Conservation (phyloP, 192 early-diverging fungal species). For the Glomus cerebriforme region DNA sequence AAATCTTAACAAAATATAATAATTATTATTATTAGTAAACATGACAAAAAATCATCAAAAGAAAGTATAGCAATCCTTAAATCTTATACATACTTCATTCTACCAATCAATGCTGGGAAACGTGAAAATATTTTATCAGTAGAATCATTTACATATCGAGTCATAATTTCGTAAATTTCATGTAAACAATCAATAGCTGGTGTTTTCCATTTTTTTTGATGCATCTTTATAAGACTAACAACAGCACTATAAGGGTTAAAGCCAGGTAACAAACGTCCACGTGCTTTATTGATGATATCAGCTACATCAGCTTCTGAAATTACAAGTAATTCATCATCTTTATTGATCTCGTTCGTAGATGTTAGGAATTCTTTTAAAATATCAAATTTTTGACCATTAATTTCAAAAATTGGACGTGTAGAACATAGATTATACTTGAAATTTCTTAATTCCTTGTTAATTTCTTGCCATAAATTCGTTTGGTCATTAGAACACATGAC, state of each 20-base stretch:
- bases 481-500: not conserved
- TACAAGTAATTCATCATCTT: not conserved
- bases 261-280: not conserved
- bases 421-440: not conserved
- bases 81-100: not conserved
- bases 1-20: not conserved
- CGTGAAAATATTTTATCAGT: not conserved
- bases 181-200: not conserved
- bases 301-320: not conserved
- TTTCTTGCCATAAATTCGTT: not conserved
- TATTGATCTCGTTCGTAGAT: not conserved
- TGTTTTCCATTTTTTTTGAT: not conserved
- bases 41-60: too few species aligned
- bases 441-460: not conserved
- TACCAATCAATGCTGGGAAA: not conserved
- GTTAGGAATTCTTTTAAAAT: not conserved
- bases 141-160: not conserved
- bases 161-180: conserved; percentile 9
- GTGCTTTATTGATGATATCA: not conserved
- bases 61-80: not conserved
- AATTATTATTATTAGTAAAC: not conserved
- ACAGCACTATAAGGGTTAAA: not conserved
- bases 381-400: not conserved
- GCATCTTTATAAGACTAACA: not conserved
- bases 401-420: not conserved